Conservation (phyloP, 805 yeast genomes). For the Myxozyma lipomycoides region DNA sequence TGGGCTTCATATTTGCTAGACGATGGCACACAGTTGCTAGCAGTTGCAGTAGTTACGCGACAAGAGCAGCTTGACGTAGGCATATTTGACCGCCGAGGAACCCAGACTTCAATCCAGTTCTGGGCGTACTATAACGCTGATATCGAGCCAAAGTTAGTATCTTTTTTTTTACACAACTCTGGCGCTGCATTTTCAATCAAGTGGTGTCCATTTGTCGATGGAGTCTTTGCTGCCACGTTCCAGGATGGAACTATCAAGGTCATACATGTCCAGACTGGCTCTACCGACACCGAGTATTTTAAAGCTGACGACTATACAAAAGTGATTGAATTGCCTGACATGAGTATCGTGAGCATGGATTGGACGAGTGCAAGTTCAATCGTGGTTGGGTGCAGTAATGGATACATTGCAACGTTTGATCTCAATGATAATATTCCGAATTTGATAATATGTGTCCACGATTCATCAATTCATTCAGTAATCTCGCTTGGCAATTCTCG, state of each 20-base stretch:
- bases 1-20: slow-evolving; percentile 18
- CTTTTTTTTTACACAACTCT: slow-evolving; percentile 18
- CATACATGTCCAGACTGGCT: slow-evolving; percentile 4
- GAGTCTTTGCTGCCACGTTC: slow-evolving; percentile 17
- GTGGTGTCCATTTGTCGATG: slow-evolving; percentile 21
- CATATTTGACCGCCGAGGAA: not conserved
- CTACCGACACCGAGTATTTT: not conserved
- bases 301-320: slow-evolving; percentile 3
- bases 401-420: slow-evolving; percentile 22
- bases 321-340: slow-evolving; percentile 13
- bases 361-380: slow-evolving; percentile 18
- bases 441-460: not conserved
- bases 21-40: slow-evolving; percentile 13
- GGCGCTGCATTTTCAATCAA: slow-evolving; percentile 24
- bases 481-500: not conserved
- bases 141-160: not conserved
- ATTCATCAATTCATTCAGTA: not conserved
- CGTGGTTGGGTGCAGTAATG: slow-evolving; percentile 25
- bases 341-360: slow-evolving; percentile 10
- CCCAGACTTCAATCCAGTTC: slow-evolving; percentile 19
- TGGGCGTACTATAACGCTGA: slow-evolving; percentile 11
- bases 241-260: slow-evolving; percentile 26
- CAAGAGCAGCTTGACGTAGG: slow-evolving; percentile 10
- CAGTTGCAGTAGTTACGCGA: slow-evolving; percentile 10
- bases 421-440: not conserved